phyloP scores from a whole-genome alignment of 139 green algal genomes.

The Picochlorum sp. region DNA sequence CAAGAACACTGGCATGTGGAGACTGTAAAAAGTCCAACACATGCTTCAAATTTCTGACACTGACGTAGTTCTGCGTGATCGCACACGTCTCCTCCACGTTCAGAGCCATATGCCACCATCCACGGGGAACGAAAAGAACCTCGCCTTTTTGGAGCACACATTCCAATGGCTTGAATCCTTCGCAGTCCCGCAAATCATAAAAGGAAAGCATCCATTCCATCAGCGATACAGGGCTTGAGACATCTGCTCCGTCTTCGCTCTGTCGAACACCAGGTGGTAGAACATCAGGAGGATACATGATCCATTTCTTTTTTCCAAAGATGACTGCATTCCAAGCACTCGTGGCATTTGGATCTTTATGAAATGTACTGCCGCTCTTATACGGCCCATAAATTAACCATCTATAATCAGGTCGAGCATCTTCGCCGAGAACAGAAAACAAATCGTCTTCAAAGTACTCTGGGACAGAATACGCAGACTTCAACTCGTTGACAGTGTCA shows the following conservation, averaged over 20 bases:
- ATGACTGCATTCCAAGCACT: constrained; percentile 93
- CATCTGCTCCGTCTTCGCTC: constrained; percentile 78
- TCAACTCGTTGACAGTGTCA: constrained; percentile 47
- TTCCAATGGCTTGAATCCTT: constrained; percentile 28
- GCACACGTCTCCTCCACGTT: constrained; percentile 75
- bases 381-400: constrained; percentile 92
- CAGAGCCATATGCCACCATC: constrained; percentile 83
- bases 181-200: constrained; percentile 44
- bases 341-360: constrained; percentile 82
- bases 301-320: constrained; percentile 82
- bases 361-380: constrained; percentile 43
- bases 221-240: constrained; percentile 76
- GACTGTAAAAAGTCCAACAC: constrained; percentile 62
- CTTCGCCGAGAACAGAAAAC: constrained; percentile 65
- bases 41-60: constrained; percentile 41
- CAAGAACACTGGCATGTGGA: constrained; percentile 34
- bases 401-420: constrained; percentile 35
- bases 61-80: constrained; percentile 85
- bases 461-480: constrained; percentile 65
- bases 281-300: constrained; percentile 74
- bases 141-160: constrained; percentile 58
- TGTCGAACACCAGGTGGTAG: constrained; percentile 58
- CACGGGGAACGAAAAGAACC: constrained; percentile 72
- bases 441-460: constrained; percentile 79
- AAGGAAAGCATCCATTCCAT: constrained; percentile 91